phyloP scores from a whole-genome alignment of 2,329 filamentous ascomycete genomes.

The Seiridium unicorne region DNA sequence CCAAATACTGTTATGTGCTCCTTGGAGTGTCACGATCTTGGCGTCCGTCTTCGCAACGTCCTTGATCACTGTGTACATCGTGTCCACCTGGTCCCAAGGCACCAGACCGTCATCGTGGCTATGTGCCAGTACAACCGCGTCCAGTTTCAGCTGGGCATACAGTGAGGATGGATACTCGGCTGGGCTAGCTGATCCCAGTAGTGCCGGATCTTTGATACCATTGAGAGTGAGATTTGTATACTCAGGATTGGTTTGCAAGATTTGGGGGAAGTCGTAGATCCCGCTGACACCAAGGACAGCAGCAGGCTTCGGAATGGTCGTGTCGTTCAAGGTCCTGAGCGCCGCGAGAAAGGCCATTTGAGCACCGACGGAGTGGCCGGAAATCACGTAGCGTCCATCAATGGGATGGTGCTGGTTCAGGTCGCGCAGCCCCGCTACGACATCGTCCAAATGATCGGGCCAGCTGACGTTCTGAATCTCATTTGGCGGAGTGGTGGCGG shows the following conservation, averaged over 20 bases:
- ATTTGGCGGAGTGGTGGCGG: neutral
- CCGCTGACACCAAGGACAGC: constrained; percentile 1
- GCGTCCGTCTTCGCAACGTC: neutral
- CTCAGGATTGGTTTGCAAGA: neutral
- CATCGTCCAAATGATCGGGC: constrained; percentile 4
- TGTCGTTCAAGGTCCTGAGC: neutral
- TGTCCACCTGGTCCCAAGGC: constrained; percentile 2
- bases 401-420: neutral
- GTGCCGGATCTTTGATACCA: neutral
- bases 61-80: neutral
- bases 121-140: neutral
- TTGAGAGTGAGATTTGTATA: constrained; percentile 3
- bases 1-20: neutral
- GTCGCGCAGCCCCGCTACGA: neutral
- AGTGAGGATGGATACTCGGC: neutral
- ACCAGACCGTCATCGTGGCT: constrained; percentile 2
- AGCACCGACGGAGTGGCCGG: constrained; percentile 1
- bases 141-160: neutral
- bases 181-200: neutral
- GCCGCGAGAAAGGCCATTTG: constrained; percentile 2
- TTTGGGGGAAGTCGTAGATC: constrained; percentile 1
- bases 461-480: neutral
- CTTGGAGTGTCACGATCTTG: neutral
- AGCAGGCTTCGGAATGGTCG: neutral
- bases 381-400: neutral